Evolutionary conservation across 768 basidiomycete species (phyloP), one percentile per base, ranked within the genome.

Genomic region (Tulasnella sp.): DNA sequence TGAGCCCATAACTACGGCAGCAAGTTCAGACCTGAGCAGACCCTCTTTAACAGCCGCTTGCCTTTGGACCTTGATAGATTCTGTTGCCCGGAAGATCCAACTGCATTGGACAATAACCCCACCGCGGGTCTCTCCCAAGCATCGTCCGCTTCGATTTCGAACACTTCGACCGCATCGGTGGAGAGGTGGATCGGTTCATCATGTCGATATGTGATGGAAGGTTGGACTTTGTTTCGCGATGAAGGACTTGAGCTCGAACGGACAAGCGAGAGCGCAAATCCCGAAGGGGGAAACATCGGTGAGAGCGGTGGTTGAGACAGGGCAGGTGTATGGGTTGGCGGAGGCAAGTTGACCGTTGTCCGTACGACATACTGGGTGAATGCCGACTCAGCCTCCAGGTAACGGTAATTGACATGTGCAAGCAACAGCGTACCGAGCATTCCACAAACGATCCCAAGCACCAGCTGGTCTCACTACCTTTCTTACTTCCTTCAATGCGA

Each of bases 41-140:
- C 61, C 32, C 61, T 67, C 18, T 15, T 32, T 26, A 67, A 67
- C 26, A 67, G 32, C 32, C 26, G 61, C 18, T 26, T 67, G 23
- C 61, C 61, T 67, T 67, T 67, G n/a, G 61, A 67, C 23, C 61
- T 35, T 26, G 26, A 26, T 26, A 1, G 15, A 4, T 29, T 35
- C 61, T 26, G 61, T 35, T 67, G 61, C 29, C 15, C 26, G 10
- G 32, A 67, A 5, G 11, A 13, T 67, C 29, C 61, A 0, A 1
- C 55, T 57, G 55, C 61, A 26, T 32, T 67, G 3, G 61, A 13
- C 39, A 72, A 23, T 18, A 72, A 37, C 6, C 71, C 39, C 20
- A 72, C n/a, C 5, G 71, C 71, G 39, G 71, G 71, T 72, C 44
- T n/a, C 71, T 72, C 71, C 44, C 71, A 46, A 37, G 71, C 71